Base-by-base conservation (phyloP, 768 basidiomycete species). In the Boletus rubescentipes region DNA sequence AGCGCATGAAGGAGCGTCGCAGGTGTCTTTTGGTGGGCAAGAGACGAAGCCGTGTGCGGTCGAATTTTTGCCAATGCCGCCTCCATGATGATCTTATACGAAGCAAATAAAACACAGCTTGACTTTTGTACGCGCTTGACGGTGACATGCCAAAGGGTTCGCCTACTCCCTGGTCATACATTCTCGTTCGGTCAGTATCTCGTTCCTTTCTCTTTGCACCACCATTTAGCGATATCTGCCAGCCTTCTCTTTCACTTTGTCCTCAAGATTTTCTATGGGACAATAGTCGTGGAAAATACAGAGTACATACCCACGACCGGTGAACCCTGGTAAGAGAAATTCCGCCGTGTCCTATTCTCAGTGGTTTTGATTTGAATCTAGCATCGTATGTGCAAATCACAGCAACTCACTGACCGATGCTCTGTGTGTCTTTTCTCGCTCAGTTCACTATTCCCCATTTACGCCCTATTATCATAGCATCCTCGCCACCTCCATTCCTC, bases 231-330 rank as follows among this genome's bases (percentile, higher is more conserved):
- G n/a, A n/a, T 2, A 16, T 9, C 39, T 21, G 35, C 14, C 47
- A 91, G 89, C 34, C 65, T 84, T 16, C 74, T 91, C 29, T 92
- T 91, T 67, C 81, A 81, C 60, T 86, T 93, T 60, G 91, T 93
- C 3, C 83, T 95, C 63, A 90, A 90, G 67, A 89, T 93, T 57
- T 95, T 95, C 73, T 95, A 95, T 69, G 90, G 90, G 2, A 82
- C 86, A 10, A 92, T 95, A 51, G 89, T 94, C 23, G 79, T 95
- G 15, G 91, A 95, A 69, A 89, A 89, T 65, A 75, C 76, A 4
- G 74, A 91, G 42, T 71, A 82, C 46, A 83, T 95, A 46, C 90
- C 91, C 20, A 70, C 75, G 61, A 85, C 79, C 11, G 93, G 92
- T 4, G 72, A 76, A 49, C 89, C 93, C 61, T 91, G 88, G 91